Conservation (phyloP, 371 early-diverging fungal species). For the Rhizopus delemar region DNA sequence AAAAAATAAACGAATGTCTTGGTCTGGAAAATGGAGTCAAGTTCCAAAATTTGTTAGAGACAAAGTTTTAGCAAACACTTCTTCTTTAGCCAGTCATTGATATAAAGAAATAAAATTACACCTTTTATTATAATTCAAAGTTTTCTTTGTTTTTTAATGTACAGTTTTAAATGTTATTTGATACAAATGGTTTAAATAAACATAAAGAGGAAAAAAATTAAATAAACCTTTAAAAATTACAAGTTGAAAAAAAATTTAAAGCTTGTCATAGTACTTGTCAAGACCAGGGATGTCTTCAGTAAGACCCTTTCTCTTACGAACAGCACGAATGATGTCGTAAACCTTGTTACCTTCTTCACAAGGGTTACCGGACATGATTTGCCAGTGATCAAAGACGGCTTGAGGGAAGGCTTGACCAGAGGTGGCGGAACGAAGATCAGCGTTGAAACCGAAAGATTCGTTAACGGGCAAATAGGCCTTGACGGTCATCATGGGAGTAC, state of each 20-base stretch:
- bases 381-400: constrained; percentile 87
- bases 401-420: constrained; percentile 99
- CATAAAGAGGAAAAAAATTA: not conserved
- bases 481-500: constrained; percentile 93
- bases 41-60: constrained; percentile 36
- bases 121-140: too few relatives aligned
- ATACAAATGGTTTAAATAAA: constrained; percentile 1
- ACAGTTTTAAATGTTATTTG: constrained; percentile 2
- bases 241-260: constrained; percentile 54
- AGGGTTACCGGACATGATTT: constrained; percentile 80
- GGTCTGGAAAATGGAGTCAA: constrained; percentile 27
- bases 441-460: constrained; percentile 99
- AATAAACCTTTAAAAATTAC: not conserved
- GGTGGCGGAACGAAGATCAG: constrained; percentile 75
- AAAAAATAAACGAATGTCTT: constrained; percentile 11
- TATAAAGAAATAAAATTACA: too few relatives aligned
- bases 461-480: constrained; percentile 98
- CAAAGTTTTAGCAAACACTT: constrained; percentile 19
- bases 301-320: constrained; percentile 96
- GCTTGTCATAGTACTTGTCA: constrained; percentile 91
- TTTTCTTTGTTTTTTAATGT: not conserved
- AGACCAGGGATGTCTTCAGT: constrained; percentile 84
- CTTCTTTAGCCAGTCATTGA: constrained; percentile 37
- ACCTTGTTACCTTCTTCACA: constrained; percentile 81
- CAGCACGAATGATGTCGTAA: constrained; percentile 70